Conservation (phyloP, 441 rosid species). For the Dalechampia spathulata region DNA sequence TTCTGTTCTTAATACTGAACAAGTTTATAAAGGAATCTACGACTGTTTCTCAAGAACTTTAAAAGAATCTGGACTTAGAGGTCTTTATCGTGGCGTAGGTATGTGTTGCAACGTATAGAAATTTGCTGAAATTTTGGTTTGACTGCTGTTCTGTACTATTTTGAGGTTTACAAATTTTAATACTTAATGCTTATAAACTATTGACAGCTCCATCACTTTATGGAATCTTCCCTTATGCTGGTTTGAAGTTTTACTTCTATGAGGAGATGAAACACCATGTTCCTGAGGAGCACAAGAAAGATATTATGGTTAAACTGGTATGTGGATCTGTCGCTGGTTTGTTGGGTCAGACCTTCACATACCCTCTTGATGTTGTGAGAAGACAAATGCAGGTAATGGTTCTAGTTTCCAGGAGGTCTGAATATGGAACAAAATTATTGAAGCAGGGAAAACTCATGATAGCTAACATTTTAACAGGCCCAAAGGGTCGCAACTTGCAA, state of each 20-base stretch:
- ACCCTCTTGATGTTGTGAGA: slow-evolving; percentile 93
- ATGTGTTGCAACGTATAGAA: slow-evolving; percentile 19
- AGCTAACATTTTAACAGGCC: slow-evolving; percentile 37
- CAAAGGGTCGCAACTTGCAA: slow-evolving; percentile 46
- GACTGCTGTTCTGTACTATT: slow-evolving; percentile 4
- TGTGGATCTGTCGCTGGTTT: slow-evolving; percentile 88
- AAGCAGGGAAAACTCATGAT: background rate
- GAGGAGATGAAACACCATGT: slow-evolving; percentile 92
- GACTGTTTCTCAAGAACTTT: slow-evolving; percentile 76
- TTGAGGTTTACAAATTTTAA: slow-evolving; percentile 4
- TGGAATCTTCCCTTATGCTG: slow-evolving; percentile 96
- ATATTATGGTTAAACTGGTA: slow-evolving; percentile 58
- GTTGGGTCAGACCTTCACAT: slow-evolving; percentile 89
- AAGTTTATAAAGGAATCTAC: slow-evolving; percentile 52
- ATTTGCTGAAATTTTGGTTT: slow-evolving; percentile 2
- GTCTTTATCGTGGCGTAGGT: slow-evolving; percentile 93
- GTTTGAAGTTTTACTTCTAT: slow-evolving; percentile 87
- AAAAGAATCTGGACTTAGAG: slow-evolving; percentile 63
- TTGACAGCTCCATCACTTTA: slow-evolving; percentile 80
- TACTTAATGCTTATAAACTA: slow-evolving; percentile 9
- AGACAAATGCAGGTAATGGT: slow-evolving; percentile 87
- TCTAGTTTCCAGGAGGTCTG: background rate
- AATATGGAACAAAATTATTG: background rate
- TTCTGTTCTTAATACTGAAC: slow-evolving; percentile 30
- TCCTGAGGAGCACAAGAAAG: slow-evolving; percentile 64